Percentiles rank a stretch among this genome's conserved stretches.
Conservation (phyloP, 352 stramenopile species). For the Globisporangium lucens region DNA sequence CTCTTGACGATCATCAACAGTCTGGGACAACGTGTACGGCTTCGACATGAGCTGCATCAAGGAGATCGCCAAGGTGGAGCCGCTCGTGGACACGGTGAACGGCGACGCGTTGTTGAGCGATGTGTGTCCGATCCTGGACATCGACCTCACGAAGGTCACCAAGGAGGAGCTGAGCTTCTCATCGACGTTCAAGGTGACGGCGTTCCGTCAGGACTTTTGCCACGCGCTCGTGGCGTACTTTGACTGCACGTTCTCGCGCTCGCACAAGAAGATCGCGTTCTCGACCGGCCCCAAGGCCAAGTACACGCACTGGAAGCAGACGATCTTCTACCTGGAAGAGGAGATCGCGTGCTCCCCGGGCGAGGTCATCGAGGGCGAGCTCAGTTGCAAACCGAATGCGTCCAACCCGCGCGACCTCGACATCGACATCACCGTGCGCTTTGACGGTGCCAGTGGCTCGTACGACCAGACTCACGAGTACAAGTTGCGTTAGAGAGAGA, state of each 20-base stretch:
- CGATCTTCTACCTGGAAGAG: slow-evolving; percentile 94
- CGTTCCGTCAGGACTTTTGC: slow-evolving; percentile 93
- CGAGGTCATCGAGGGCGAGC: slow-evolving; percentile 88
- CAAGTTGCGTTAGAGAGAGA: slow-evolving; percentile 69
- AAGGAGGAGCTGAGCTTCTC: slow-evolving; percentile 94
- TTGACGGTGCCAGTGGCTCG: slow-evolving; percentile 65
- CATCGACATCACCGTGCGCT: slow-evolving; percentile 85
- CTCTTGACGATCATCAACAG: slow-evolving; percentile 6
- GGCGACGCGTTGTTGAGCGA: slow-evolving; percentile 89
- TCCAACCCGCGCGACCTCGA: slow-evolving; percentile 94
- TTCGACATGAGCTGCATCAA: slow-evolving; percentile 99
- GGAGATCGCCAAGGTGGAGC: slow-evolving; percentile 95
- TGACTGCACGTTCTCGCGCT: slow-evolving; percentile 96
- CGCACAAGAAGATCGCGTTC: slow-evolving; percentile 96
- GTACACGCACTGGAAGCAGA: slow-evolving; percentile 99
- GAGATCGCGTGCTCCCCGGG: slow-evolving; percentile 81
- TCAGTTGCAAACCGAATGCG: slow-evolving; percentile 88
- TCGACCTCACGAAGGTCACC: slow-evolving; percentile 90
- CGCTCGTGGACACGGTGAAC: slow-evolving; percentile 97
- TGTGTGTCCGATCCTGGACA: slow-evolving; percentile 90
- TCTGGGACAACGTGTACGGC: slow-evolving; percentile 99
- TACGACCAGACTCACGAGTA: slow-evolving; percentile 72
- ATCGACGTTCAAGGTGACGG: slow-evolving; percentile 88
- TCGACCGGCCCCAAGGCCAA: slow-evolving; percentile 91
- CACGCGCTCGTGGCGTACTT: slow-evolving; percentile 98